These are phyloP conservation scores for Sarocladiaceae sp. DNA, from an alignment of 2,329 filamentous ascomycete species.

Conservation along the genomic window DNA sequence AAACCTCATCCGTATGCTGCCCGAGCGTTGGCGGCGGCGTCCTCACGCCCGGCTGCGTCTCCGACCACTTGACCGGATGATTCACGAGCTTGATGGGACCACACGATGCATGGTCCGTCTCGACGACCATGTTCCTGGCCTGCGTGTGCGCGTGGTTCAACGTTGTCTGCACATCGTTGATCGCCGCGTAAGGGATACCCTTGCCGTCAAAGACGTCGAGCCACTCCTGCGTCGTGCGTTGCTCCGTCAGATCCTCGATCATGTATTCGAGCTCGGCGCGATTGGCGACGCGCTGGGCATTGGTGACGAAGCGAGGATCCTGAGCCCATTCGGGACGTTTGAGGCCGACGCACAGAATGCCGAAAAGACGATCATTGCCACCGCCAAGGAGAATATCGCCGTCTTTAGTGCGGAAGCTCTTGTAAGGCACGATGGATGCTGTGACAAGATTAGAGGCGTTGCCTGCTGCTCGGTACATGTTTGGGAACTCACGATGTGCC, in stretches of 20 bases:
- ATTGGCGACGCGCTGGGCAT: constrained; percentile 59
- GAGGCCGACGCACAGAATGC: constrained; percentile 55
- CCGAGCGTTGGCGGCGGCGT: constrained; percentile 78
- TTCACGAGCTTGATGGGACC: constrained; percentile 87
- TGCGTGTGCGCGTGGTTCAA: constrained; percentile 78
- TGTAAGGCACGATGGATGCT: constrained; percentile 97
- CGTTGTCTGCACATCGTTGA: constrained; percentile 86
- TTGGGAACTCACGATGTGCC: constrained; percentile 67
- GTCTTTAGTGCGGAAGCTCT: constrained; percentile 70
- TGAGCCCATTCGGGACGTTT: constrained; percentile 53
- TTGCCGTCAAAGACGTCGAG: constrained; percentile 78
- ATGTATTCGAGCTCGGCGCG: constrained; percentile 68
- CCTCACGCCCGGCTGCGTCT: constrained; percentile 69
- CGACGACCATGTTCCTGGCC: constrained; percentile 83
- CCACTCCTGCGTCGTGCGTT: constrained; percentile 84
- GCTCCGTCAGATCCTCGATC: constrained; percentile 69
- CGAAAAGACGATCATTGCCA: constrained; percentile 66
- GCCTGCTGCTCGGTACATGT: not conserved
- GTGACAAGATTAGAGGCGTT: not conserved
- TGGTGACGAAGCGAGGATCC: constrained; percentile 53
- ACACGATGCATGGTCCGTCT: constrained; percentile 76
- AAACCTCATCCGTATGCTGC: constrained; percentile 76
- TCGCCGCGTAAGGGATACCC: constrained; percentile 85
- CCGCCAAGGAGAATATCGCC: constrained; percentile 66
- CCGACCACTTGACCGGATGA: constrained; percentile 89